A percentile compares a stretch with the other conserved stretches of the same genome.
These are phyloP conservation scores for Penicillium dipodomyicola DNA, from an alignment of 495 filamentous ascomycete genomes.

Conservation along the genomic window DNA sequence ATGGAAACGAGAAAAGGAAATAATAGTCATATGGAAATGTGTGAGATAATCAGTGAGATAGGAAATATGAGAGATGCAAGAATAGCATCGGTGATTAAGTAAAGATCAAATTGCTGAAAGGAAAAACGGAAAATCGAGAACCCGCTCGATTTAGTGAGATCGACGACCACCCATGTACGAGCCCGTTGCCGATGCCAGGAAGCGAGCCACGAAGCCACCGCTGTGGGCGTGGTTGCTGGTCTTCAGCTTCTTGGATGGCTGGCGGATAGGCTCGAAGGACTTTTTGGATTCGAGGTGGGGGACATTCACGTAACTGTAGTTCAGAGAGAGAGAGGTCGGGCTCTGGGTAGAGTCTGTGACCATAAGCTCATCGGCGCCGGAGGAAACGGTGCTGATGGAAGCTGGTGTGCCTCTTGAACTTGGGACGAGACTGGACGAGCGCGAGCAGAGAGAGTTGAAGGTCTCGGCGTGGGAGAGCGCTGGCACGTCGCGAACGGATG, in stretches of 20 bases:
- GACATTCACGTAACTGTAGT: conserved; percentile 38
- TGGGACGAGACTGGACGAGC: conserved; percentile 48
- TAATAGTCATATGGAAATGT: conserved; percentile 1
- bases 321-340: conserved; percentile 31
- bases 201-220: conserved; percentile 43
- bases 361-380: conserved; percentile 37
- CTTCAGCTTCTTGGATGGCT: conserved; percentile 47
- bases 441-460: conserved; percentile 45
- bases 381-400: conserved; percentile 44
- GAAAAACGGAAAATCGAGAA: conserved; percentile 1
- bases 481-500: conserved; percentile 49
- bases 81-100: conserved; percentile 8
- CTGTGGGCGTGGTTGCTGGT: conserved; percentile 26
- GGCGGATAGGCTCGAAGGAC: conserved; percentile 27
- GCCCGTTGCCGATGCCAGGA: conserved; percentile 44
- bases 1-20: not conserved
- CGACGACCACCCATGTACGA: conserved; percentile 46
- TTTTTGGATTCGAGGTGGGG: conserved; percentile 26
- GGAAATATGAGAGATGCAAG: not conserved
- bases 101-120: not conserved
- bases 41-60: not conserved
- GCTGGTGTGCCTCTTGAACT: conserved; percentile 44
- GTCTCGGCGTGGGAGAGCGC: conserved; percentile 46
- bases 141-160: conserved; percentile 34
- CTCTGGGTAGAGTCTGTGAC: conserved; percentile 36